A percentile compares a stretch with the other conserved stretches of the same genome.
phyloP scores from a whole-genome alignment of 2,329 filamentous ascomycete species.

The Canariomyces notabilis region DNA sequence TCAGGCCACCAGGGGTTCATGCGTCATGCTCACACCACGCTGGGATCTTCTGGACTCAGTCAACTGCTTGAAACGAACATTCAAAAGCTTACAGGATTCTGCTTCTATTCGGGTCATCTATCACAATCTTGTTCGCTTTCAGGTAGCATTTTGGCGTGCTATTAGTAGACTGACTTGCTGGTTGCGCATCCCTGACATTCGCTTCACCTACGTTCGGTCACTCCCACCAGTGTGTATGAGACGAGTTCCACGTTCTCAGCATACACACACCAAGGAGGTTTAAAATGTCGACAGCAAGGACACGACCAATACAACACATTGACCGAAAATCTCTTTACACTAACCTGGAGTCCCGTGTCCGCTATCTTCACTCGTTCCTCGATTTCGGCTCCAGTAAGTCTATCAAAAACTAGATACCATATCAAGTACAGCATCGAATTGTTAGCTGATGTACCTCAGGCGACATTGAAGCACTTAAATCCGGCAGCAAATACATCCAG shows the following conservation, averaged over 20 bases:
- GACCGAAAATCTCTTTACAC: slow-evolving; percentile 68
- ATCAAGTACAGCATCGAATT: background rate
- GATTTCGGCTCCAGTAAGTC: slow-evolving; percentile 65
- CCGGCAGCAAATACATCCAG: slow-evolving; percentile 71
- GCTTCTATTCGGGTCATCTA: background rate
- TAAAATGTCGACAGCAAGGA: slow-evolving; percentile 20
- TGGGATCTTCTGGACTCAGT: background rate
- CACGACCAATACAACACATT: slow-evolving; percentile 48
- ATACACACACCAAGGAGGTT: background rate
- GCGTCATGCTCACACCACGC: slow-evolving; percentile 18
- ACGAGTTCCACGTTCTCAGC: no score
- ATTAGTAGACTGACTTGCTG: no score
- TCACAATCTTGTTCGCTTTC: background rate
- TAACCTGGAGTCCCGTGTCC: slow-evolving; percentile 62
- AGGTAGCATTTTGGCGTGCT: no score
- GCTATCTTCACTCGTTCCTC: slow-evolving; percentile 70
- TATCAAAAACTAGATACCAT: background rate
- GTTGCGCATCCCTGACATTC: no score
- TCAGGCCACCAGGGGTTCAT: slow-evolving; percentile 17
- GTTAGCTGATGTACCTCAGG: slow-evolving; percentile 37
- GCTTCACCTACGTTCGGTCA: no score
- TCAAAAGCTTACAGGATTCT: slow-evolving; percentile 4
- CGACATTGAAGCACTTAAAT: slow-evolving; percentile 65
- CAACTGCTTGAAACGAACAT: background rate
- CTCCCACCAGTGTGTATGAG: background rate